Conservation (phyloP, 2,329 filamentous ascomycete genomes). For the Aspergillus pseudonomiae region DNA sequence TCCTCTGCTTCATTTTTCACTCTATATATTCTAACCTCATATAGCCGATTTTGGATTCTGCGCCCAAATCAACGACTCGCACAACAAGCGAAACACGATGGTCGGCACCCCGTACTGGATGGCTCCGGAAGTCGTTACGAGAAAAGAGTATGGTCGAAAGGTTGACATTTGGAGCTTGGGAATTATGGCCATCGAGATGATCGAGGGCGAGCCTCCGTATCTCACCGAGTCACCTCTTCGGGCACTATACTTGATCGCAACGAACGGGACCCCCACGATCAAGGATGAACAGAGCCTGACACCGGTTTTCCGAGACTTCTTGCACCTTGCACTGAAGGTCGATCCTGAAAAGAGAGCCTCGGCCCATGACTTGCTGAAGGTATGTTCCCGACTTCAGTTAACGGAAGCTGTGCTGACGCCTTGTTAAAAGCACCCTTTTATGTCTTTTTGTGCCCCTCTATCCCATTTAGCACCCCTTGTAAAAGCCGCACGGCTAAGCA, state of each 20-base stretch:
- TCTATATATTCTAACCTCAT: conserved; percentile 25
- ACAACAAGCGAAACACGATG: conserved; percentile 98
- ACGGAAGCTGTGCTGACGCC: conserved; percentile 18
- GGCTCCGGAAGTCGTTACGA: conserved; percentile 95
- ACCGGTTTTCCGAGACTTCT: conserved; percentile 83
- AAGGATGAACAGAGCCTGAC: conserved; percentile 88
- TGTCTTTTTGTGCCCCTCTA: conserved; percentile 74
- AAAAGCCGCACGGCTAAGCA: conserved; percentile 78
- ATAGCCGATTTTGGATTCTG: conserved; percentile 97
- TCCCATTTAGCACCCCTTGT: conserved; percentile 83
- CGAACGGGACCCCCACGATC: conserved; percentile 91
- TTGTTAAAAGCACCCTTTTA: conserved; percentile 70
- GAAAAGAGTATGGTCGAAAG: conserved; percentile 97
- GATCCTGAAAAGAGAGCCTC: conserved; percentile 96
- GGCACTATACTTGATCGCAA: conserved; percentile 93
- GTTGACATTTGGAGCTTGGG: conserved; percentile 98
- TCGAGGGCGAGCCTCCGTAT: conserved; percentile 96
- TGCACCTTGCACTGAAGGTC: conserved; percentile 91
- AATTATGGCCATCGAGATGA: conserved; percentile 99
- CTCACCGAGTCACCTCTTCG: conserved; percentile 91
- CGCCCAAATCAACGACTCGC: conserved; percentile 94
- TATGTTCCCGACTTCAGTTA: conserved; percentile 53
- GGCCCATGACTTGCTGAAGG: conserved; percentile 88
- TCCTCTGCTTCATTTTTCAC: conserved; percentile 21
- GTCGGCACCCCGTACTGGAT: conserved; percentile 99